Base-by-base conservation (phyloP, 345 rosid species). In the Euphorbia tirucalli region DNA sequence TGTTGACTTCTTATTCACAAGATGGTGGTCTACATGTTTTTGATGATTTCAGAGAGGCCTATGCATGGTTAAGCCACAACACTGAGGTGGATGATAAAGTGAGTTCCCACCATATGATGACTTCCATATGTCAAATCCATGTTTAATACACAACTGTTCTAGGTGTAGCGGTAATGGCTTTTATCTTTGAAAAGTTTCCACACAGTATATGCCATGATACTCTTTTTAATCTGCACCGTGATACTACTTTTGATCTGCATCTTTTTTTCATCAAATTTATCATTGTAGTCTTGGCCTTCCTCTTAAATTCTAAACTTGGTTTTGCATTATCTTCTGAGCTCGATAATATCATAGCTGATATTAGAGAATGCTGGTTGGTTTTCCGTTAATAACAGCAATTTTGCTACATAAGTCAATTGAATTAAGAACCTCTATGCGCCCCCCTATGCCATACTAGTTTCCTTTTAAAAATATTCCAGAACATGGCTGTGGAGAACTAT, bases 31-130 rank as follows among this genome's bases (percentile, higher is more conserved):
- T 90, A 37, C 99, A 92, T 59, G 99, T 95, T 61, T 95, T 95
- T 78, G 98, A 95, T 84, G 99, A 95, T 83, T 95, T 95, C 74
- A 93, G 99, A 78, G 99, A 95, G 89, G 96, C 97, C 65, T 92
- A 92, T 81, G 88, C 90, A 32, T 95, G 99, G 98, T 71, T 95
- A 71, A 56, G 97, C 79, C 99, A 95, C 85, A 95, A 95, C 61
- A 92, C 99, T n/a, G 99, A 95, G 55, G 97, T 90, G 50, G 97
- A 95, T 89, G 99, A 95, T 71, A 95, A 95, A 76, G 99, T 92
- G 82, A 84, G 88, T 81, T 64, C 68, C 59, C 11, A 22, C 31
- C 39, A 55, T 49, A 22, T 52, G 31, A n/a, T 39, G 28, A 49
- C 35, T 28, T 55, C 70, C 41, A 16, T 41, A 18, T 54, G 50